Evolutionary conservation across 345 rosid species (phyloP).

Genomic region (Brassica rapa): DNA sequence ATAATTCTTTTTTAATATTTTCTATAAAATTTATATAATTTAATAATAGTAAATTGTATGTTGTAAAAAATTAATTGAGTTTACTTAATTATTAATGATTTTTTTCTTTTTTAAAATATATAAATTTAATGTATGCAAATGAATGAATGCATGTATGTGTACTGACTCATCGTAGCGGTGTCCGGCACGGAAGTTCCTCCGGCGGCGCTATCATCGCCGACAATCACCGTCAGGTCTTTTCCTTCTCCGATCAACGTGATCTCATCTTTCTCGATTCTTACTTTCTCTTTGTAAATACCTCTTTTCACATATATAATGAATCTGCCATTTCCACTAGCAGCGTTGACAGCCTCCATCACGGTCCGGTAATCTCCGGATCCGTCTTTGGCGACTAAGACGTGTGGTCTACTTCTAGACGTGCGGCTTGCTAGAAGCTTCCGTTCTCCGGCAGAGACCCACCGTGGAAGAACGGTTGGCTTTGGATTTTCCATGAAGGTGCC

Average conservation of each 20-base stretch:
- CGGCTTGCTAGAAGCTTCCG: conserved; percentile 50
- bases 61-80: no score
- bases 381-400: conserved; percentile 74
- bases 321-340: conserved; percentile 57
- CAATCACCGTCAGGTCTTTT: conserved; percentile 60
- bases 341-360: conserved; percentile 61
- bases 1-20: no score
- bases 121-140: background rate
- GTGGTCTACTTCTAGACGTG: conserved; percentile 36
- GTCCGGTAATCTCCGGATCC: conserved; percentile 74
- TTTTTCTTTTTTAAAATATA: no score
- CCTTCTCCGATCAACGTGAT: conserved; percentile 88
- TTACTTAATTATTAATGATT: no score
- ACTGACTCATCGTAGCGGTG: conserved; percentile 76
- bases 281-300: conserved; percentile 76
- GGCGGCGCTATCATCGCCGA: conserved; percentile 50
- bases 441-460: conserved; percentile 56
- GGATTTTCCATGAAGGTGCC: conserved; percentile 38
- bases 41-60: no score
- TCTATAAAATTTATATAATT: no score
- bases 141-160: conserved; percentile 9
- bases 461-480: conserved; percentile 41
- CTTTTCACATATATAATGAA: conserved; percentile 78
- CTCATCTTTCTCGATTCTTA: conserved; percentile 52
- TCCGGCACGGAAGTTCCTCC: conserved; percentile 63